A percentile compares a stretch with the other conserved stretches of the same genome.
Conservation (phyloP, 345 rosid species). For the Dimocarpus longan region DNA sequence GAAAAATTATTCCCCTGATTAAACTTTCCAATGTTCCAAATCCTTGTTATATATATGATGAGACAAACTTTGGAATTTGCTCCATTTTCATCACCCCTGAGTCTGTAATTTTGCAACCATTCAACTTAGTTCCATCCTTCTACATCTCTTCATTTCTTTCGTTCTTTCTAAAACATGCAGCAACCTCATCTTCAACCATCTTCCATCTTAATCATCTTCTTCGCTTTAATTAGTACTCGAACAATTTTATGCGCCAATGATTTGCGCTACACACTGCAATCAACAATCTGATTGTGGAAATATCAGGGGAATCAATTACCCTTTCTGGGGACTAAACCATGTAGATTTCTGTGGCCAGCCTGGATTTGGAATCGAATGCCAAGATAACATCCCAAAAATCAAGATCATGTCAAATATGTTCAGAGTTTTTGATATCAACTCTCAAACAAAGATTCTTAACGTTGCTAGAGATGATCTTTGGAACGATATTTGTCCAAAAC, state of each 20-base stretch:
- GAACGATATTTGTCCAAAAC: not conserved
- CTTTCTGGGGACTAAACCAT: slow-evolving; percentile 37
- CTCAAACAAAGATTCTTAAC: not conserved
- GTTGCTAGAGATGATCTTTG: slow-evolving; percentile 31
- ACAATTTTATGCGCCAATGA: not conserved
- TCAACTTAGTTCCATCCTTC: not conserved
- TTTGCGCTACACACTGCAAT: slow-evolving; percentile 24
- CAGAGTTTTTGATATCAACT: slow-evolving; percentile 15
- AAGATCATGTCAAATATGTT: not conserved
- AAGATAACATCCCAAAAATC: slow-evolving; percentile 15
- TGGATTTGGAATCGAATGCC: slow-evolving; percentile 28
- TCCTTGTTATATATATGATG: no score
- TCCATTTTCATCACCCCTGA: not conserved
- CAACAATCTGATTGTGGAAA: slow-evolving; percentile 26
- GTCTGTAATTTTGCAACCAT: not conserved
- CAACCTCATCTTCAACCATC: not conserved
- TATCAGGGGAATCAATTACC: slow-evolving; percentile 25
- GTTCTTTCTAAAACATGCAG: not conserved
- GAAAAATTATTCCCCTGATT: no score
- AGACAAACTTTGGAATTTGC: no score
- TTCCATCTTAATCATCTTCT: not conserved
- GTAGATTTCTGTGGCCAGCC: slow-evolving; percentile 31
- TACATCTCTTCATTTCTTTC: not conserved
- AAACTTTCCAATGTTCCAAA: no score
- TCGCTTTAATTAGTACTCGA: slow-evolving; percentile 2